Conservation (phyloP, 768 basidiomycete genomes). For the Piloderma croceum region DNA sequence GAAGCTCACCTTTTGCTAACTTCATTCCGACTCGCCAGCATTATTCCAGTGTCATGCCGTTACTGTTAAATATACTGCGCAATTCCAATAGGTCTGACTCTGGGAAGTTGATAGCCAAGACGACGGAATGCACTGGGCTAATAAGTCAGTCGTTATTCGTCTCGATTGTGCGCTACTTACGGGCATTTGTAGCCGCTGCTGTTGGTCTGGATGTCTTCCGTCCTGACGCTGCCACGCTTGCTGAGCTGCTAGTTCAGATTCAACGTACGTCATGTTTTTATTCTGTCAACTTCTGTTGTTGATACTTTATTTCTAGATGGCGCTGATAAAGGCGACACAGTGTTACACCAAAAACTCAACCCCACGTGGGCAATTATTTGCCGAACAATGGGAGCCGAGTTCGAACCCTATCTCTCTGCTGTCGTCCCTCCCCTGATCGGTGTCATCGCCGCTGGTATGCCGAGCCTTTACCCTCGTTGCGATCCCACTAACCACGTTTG, state of each 20-base stretch:
- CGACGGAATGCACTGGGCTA: slow-evolving; percentile 87
- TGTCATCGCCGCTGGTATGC: slow-evolving; percentile 63
- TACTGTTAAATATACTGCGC: slow-evolving; percentile 67
- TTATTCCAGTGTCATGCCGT: slow-evolving; percentile 75
- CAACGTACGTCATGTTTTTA: slow-evolving; percentile 49
- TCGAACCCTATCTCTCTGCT: slow-evolving; percentile 78
- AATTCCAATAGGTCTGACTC: slow-evolving; percentile 67
- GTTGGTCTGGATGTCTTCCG: slow-evolving; percentile 79
- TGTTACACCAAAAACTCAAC: slow-evolving; percentile 70
- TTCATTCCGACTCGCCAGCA: slow-evolving; percentile 55
- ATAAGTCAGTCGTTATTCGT: slow-evolving; percentile 49
- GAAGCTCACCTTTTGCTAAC: neutral
- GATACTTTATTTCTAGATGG: slow-evolving; percentile 39
- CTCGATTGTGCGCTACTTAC: neutral
- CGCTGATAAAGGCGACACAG: slow-evolving; percentile 63
- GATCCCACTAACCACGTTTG: neutral
- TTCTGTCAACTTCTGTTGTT: neutral
- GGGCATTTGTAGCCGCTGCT: slow-evolving; percentile 57
- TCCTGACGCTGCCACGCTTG: slow-evolving; percentile 64
- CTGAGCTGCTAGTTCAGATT: slow-evolving; percentile 68
- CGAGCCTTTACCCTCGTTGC: neutral
- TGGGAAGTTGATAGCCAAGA: slow-evolving; percentile 66
- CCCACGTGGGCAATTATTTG: slow-evolving; percentile 88
- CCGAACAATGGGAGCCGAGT: slow-evolving; percentile 77
- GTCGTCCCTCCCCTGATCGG: slow-evolving; percentile 82